phyloP scores from a whole-genome alignment of 768 basidiomycete species.

The Russula compacta region DNA sequence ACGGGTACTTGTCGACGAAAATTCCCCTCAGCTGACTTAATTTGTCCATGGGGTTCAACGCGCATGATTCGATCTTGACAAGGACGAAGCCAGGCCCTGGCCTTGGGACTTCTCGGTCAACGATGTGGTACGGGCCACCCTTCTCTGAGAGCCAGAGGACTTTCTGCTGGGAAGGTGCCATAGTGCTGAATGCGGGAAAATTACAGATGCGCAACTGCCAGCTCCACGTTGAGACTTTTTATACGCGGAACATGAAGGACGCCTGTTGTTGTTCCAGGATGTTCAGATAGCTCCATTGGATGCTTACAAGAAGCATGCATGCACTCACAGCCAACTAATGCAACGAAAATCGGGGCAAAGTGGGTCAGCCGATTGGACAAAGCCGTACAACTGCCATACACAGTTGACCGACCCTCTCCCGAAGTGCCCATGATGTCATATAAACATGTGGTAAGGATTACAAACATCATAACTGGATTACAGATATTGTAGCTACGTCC shows the following conservation, averaged over 20 bases:
- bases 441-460: too few relatives aligned
- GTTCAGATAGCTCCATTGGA: too few relatives aligned
- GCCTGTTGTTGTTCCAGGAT: too few relatives aligned
- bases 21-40: conserved; percentile 16
- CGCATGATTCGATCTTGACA: conserved; percentile 16
- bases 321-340: too few relatives aligned
- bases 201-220: not conserved
- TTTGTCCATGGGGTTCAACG: conserved; percentile 21
- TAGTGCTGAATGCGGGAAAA: not conserved
- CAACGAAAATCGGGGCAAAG: too few relatives aligned
- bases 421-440: too few relatives aligned
- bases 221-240: not conserved
- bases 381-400: too few relatives aligned
- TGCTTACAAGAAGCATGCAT: too few relatives aligned
- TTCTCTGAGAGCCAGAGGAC: conserved; percentile 4
- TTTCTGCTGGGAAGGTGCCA: conserved; percentile 7
- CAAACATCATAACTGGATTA: too few relatives aligned
- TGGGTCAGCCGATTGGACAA: too few relatives aligned
- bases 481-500: too few relatives aligned
- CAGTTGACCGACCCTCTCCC: too few relatives aligned
- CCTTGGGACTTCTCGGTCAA: conserved; percentile 4
- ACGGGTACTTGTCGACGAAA: conserved; percentile 21
- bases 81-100: conserved; percentile 18
- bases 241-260: not conserved
- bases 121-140: conserved; percentile 1